Evolutionary conservation across 2,329 filamentous ascomycete genomes (phyloP), one percentile per base, ranked within the genome.

Genomic region (Fusarium humuli): DNA sequence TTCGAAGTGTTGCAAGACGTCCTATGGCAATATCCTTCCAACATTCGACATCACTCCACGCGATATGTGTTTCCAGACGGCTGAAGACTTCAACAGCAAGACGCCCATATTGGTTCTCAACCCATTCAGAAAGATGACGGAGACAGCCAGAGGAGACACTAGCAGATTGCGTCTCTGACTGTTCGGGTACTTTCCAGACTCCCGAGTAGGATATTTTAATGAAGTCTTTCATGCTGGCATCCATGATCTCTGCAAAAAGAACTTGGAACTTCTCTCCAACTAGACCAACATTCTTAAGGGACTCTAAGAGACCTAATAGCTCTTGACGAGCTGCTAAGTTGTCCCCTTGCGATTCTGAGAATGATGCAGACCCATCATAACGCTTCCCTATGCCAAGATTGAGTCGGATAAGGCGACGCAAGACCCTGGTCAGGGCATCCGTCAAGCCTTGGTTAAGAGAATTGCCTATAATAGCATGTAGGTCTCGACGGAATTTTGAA

Each of bases 11-110:
- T 4, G 92, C 92, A 18, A 95, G 84, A 46, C 90, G 87, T 5
- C 87, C 87, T 46, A 93, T 79, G 18, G 90, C 91, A 73, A 91
- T 90, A 42, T 91, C 88, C 75, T 91, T 91, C 87, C 91, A 94
- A 67, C 88, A 88, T 69, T 90, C 86, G 44, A 92, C 83, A 64
- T 93, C 86, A 18, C 81, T 79, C 79, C 85, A 84, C 8, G 84
- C 82, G 27, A 90, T 77, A 37, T 81, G 76, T 20, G 78, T 79
- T 7, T 79, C 82, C 12, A 87, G 79, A 20, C 80, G 81, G 60
- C 80, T 82, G 61, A 91, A 82, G 11, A 92, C 87, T 73, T 91
- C 85, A 48, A 89, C 85, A 16, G 89, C 87, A 37, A 93, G 82
- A 11, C 89, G 88, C 7, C 87, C 85, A 73, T 92, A 92, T 47